Conservation (phyloP, 169 alveolate genomes). For the Babesia bigemina region DNA sequence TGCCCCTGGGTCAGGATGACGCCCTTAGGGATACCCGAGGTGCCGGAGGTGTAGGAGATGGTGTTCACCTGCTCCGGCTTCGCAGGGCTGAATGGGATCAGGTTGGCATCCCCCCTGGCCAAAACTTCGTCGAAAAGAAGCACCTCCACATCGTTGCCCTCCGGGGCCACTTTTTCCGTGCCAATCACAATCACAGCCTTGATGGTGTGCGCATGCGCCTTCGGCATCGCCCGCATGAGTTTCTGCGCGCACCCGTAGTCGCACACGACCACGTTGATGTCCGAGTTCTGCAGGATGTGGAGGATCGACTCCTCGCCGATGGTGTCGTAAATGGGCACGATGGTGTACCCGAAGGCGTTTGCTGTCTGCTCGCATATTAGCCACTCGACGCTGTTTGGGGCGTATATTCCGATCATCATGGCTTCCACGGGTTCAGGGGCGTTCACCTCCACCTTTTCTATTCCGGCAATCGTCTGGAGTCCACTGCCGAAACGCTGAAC, state of each 20-base stretch:
- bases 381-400: conserved; percentile 81
- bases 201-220: conserved; percentile 16
- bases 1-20: conserved; percentile 88
- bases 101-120: conserved; percentile 22
- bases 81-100: conserved; percentile 52
- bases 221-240: conserved; percentile 42
- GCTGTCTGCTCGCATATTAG: conserved; percentile 79
- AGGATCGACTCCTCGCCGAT: conserved; percentile 78
- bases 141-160: conserved; percentile 20
- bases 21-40: conserved; percentile 98
- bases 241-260: conserved; percentile 47
- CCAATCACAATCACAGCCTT: conserved; percentile 41
- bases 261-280: conserved; percentile 54
- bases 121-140: conserved; percentile 60
- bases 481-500: conserved; percentile 66
- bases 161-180: conserved; percentile 27
- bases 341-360: conserved; percentile 77
- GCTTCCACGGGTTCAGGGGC: conserved; percentile 43
- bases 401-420: conserved; percentile 72
- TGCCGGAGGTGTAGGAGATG: conserved; percentile 96
- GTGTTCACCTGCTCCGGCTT: conserved; percentile 75
- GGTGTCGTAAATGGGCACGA: conserved; percentile 84
- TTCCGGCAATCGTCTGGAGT: conserved; percentile 12
- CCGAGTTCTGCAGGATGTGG: conserved; percentile 70
- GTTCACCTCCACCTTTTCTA: conserved; percentile 27